Evolutionary conservation across 2,329 filamentous ascomycete species (phyloP), one percentile per base, ranked within the genome.

Genomic region (Alternaria tenuissima): DNA sequence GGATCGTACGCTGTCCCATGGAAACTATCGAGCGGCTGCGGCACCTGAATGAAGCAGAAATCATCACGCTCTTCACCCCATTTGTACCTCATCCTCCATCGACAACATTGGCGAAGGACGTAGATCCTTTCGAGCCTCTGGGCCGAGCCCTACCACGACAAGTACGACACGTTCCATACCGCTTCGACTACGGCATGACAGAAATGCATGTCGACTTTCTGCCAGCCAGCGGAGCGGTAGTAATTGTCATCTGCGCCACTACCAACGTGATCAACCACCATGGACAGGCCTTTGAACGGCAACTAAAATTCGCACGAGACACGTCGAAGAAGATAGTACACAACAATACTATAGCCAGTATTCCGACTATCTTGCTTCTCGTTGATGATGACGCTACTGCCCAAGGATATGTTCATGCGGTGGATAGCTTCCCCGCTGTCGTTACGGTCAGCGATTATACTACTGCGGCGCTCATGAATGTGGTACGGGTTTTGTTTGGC

Each of bases 161-260:
- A 66, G 82, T 93, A 62, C 86, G 89, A 20, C 91, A 93, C 73
- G 86, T 92, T 43, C 90, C 91, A 6, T 94, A 92, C 70, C 86
- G 88, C 5, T 85, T 87, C 47, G 82, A 83, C 53, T 78, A 82
- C 59, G 89, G 89, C 42, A 87, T 92, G 73, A 90, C 88, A 3
- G 82, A 83, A 22, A 84, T 86, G 44, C 88, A 93, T 76, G 79
- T 84, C 49, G 84, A 83, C 52, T 90, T 91, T 68, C 84, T 92
- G 54, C 84, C 82, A 57, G 81, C 85, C 56, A 88, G 88, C 4
- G 84, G 83, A 47, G 83, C 83, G 1, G 80, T 91, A 36, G 76
- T 92, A 14, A 86, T 91, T 59, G 85, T 91, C 57, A 66, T 79
- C n/a, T 78, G 76, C 56, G 66, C 69, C 36, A 71, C 71, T 3